Evolutionary conservation across 768 basidiomycete species (phyloP).

Genomic region (Gloeopeniophorella convolvens): DNA sequence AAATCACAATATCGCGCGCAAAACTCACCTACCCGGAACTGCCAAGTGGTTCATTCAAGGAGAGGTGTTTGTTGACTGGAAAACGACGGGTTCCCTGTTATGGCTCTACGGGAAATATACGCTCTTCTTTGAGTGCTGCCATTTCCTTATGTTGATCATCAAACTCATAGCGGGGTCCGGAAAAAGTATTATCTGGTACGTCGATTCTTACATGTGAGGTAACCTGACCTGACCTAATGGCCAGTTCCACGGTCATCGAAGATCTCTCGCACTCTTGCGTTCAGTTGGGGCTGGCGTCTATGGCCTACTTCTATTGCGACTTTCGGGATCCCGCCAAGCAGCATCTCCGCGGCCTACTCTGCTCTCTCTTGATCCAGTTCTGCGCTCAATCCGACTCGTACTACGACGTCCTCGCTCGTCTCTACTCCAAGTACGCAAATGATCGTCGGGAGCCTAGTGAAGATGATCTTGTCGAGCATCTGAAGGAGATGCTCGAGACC

Average conservation of each 20-base stretch:
- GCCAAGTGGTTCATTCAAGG: not conserved
- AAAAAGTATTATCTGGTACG: slow-evolving; percentile 5
- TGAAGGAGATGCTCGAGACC: too few relatives aligned
- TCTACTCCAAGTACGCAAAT: too few relatives aligned
- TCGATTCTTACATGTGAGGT: not conserved
- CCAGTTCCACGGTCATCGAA: not conserved
- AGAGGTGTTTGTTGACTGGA: not conserved
- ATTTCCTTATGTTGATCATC: not conserved
- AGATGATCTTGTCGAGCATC: too few relatives aligned
- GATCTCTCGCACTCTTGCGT: not conserved
- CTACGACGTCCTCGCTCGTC: not conserved
- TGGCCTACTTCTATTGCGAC: not conserved
- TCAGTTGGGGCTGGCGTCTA: not conserved
- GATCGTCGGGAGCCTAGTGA: too few relatives aligned
- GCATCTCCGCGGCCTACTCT: not conserved
- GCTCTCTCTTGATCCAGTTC: not conserved
- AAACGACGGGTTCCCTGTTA: not conserved
- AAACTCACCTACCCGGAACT: not conserved
- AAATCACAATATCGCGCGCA: not conserved
- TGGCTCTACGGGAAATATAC: slow-evolving; percentile 3
- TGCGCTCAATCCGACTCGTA: not conserved
- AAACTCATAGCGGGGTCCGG: not conserved
- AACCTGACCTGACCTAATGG: not conserved
- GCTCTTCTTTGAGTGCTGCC: not conserved
- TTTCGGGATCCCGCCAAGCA: too few relatives aligned